phyloP scores from a whole-genome alignment of 176 grass and related monocot genomes.

The Hyparrhenia diplandra region DNA sequence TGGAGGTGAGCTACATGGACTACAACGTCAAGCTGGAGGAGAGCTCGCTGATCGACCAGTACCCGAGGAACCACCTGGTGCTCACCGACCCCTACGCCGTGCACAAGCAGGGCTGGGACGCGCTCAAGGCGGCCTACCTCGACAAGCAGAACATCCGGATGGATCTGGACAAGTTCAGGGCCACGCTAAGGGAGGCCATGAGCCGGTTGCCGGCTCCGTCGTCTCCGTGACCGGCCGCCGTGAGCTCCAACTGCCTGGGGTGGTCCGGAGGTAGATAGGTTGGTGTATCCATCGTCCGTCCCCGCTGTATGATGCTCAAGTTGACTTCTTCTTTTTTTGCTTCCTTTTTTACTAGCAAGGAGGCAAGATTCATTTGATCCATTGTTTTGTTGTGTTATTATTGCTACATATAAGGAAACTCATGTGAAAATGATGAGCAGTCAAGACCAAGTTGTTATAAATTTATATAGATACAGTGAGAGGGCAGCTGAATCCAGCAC shows the following conservation, averaged over 20 bases:
- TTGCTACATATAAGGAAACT: constrained; percentile 16
- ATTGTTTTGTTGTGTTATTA: constrained; percentile 32
- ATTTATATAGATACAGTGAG: not conserved
- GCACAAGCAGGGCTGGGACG: constrained; percentile 85
- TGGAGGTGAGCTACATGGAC: constrained; percentile 83
- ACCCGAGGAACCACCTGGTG: constrained; percentile 76
- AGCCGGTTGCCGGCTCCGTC: constrained; percentile 22
- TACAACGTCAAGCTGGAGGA: constrained; percentile 78
- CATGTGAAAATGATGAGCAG: constrained; percentile 26
- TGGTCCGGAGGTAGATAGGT: constrained; percentile 28
- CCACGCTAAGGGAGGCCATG: constrained; percentile 48
- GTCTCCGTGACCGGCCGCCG: not conserved
- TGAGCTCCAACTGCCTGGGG: not conserved
- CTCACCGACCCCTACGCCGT: constrained; percentile 66
- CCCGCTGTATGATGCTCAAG: constrained; percentile 9
- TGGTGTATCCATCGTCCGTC: constrained; percentile 58
- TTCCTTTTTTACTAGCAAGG: constrained; percentile 9
- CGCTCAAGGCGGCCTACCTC: constrained; percentile 70
- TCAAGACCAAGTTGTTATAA: not conserved
- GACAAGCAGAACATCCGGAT: constrained; percentile 90
- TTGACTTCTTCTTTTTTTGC: not conserved
- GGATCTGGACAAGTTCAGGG: constrained; percentile 54
- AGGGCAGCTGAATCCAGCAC: not conserved
- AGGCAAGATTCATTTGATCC: constrained; percentile 39
- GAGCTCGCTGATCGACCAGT: constrained; percentile 79